Conservation (phyloP, 2,329 filamentous ascomycete genomes). For the Colletotrichum agaves region DNA sequence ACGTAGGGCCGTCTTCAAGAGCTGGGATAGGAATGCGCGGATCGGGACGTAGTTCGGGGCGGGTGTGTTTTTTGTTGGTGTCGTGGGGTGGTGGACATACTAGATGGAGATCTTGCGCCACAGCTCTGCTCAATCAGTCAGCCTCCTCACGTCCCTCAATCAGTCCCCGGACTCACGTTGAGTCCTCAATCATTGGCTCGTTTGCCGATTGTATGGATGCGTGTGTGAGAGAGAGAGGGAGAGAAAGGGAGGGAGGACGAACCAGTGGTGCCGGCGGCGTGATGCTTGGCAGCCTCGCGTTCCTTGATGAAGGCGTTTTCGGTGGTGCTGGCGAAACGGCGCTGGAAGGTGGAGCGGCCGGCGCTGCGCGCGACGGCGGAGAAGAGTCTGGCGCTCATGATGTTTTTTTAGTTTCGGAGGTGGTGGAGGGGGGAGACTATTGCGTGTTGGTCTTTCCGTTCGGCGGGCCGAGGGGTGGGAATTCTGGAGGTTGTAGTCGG, state of each 20-base stretch:
- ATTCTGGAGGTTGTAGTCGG: conserved; percentile 30
- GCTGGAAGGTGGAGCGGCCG: conserved; percentile 69
- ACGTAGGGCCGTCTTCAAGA: too few relatives aligned
- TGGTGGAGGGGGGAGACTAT: conserved; percentile 32
- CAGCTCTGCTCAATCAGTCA: conserved; percentile 69
- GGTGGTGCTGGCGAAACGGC: conserved; percentile 76
- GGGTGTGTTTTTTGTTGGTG: neutral
- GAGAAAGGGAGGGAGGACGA: conserved; percentile 51
- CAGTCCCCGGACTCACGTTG: neutral
- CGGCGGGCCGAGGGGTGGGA: conserved; percentile 20
- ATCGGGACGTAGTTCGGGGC: neutral
- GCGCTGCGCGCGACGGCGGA: conserved; percentile 70
- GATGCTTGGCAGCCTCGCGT: conserved; percentile 88
- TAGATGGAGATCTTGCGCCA: conserved; percentile 97
- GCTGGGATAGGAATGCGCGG: too few relatives aligned
- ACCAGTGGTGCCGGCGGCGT: conserved; percentile 88
- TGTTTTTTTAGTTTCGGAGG: conserved; percentile 26
- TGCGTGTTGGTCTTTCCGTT: conserved; percentile 11
- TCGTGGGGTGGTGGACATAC: conserved; percentile 68
- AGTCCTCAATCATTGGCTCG: neutral
- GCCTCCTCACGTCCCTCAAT: neutral
- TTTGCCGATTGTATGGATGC: too few relatives aligned
- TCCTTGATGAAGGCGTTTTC: conserved; percentile 96
- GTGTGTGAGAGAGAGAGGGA: neutral
- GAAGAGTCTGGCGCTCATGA: conserved; percentile 66